A percentile compares a stretch with the other conserved stretches of the same genome.
Conservation (phyloP, 805 yeast species). For the Sugiyamaella valdiviana region DNA sequence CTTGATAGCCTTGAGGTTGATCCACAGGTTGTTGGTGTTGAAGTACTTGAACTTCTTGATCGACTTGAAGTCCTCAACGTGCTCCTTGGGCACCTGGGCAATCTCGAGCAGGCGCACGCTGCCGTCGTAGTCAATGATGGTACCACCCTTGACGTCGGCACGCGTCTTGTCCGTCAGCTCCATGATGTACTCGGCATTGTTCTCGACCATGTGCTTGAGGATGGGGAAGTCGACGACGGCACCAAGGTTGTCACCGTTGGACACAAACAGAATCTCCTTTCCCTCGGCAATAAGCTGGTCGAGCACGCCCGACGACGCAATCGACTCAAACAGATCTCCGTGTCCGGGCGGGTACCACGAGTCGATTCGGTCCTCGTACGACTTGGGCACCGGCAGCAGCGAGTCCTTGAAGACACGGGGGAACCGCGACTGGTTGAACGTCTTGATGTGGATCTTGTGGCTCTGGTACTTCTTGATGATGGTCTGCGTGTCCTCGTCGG, state of each 20-base stretch:
- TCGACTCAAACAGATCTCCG: conserved; percentile 92
- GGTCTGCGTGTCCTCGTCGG: conserved; percentile 90
- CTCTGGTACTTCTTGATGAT: conserved; percentile 95
- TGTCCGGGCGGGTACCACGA: conserved; percentile 99
- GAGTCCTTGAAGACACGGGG: conserved; percentile 96
- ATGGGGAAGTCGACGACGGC: conserved; percentile 94
- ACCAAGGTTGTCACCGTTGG: conserved; percentile 97
- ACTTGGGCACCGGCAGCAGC: conserved; percentile 86
- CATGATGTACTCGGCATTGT: conserved; percentile 93
- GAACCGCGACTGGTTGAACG: conserved; percentile 96
- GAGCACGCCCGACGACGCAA: conserved; percentile 84
- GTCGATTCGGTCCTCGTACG: conserved; percentile 64
- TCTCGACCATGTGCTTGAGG: conserved; percentile 85
- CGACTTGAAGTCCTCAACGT: conserved; percentile 94
- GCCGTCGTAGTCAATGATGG: conserved; percentile 92
- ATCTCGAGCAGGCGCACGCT: conserved; percentile 90
- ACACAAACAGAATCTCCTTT: conserved; percentile 88
- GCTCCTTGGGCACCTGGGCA: conserved; percentile 98
- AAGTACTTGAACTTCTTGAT: conserved; percentile 97
- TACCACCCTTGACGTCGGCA: conserved; percentile 99
- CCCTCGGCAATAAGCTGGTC: conserved; percentile 87
- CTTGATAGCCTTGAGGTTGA: conserved; percentile 89
- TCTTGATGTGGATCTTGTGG: conserved; percentile 88
- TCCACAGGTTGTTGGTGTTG: conserved; percentile 98
- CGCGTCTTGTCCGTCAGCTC: conserved; percentile 98